Evolutionary conservation across 2,329 filamentous ascomycete species (phyloP), one percentile per base, ranked within the genome.

Genomic region (Ophiostoma sp.): DNA sequence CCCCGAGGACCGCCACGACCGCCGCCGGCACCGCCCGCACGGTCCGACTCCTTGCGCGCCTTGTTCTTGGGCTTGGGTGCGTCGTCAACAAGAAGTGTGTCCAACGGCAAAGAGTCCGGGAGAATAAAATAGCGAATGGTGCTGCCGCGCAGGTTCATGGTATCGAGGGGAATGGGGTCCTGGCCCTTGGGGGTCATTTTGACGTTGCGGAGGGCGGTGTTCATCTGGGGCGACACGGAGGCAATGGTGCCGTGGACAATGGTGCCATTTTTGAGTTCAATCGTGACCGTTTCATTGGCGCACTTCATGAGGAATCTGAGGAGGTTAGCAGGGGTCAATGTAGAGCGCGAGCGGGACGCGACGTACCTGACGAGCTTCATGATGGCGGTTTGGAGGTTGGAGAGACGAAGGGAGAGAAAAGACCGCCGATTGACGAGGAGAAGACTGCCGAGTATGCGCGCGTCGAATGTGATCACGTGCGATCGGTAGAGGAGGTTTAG

Each of bases 61-160:
- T 99, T 99, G 86, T 99, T 99, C 92, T 98, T 98, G 75, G 96
- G 95, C 87, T 99, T 99, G 70, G 95, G 94, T 79, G 94, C 91
- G 84, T 99, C 96, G 82, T 99, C 96, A 78, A 99, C 94, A 75
- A 99, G 88, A 71, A 99, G 88, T 55, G 95, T 98, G 83, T 99
- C 96, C 77, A 99, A 89, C 52, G 95, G 95, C 79, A 99, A 88
- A 76, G 93, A 96, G 85, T 99, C 96, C 73, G 96, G 96, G 12
- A 99, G 91, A 82, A 99, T 97, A 82, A 93, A 95, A 85, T 98
- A 98, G 83, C 96, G 91, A 82, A 99, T 97, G 25, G 95, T 98
- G 75, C 93, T 97, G 79, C 96, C 96, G 78, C 96, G 93, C 77
- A 99, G 93, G 85, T 97, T 98, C 89, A 99, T 97, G 33, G 94